phyloP scores from a whole-genome alignment of 225 moss, liverwort and hornwort genomes.

The Lunularia cruciata region DNA sequence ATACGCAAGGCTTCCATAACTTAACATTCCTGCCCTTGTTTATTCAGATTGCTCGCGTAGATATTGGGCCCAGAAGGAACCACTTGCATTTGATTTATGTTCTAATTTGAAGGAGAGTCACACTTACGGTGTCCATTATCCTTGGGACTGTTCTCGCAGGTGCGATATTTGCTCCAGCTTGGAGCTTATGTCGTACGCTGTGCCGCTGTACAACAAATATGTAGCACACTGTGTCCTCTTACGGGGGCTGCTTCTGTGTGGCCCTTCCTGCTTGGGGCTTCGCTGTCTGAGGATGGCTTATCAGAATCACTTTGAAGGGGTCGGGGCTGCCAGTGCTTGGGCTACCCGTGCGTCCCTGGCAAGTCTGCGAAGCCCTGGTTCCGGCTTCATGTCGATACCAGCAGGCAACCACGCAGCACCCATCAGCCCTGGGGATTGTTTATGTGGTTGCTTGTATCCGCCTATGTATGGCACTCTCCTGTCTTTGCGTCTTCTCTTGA shows the following conservation, averaged over 20 bases:
- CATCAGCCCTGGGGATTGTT: slow-evolving; percentile 92
- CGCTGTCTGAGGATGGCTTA: slow-evolving; percentile 98
- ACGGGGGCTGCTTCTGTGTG: slow-evolving; percentile 93
- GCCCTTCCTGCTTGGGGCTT: slow-evolving; percentile 74
- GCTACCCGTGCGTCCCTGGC: slow-evolving; percentile 74
- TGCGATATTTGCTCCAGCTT: slow-evolving; percentile 99
- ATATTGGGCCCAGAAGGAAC: slow-evolving; percentile 29
- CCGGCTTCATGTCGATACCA: slow-evolving; percentile 96
- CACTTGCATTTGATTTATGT: slow-evolving; percentile 47
- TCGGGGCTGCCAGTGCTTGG: slow-evolving; percentile 63
- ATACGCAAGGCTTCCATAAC: slow-evolving; percentile 14
- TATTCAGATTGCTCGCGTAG: slow-evolving; percentile 32
- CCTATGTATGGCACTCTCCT: slow-evolving; percentile 53
- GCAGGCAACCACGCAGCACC: slow-evolving; percentile 99
- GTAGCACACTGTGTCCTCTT: slow-evolving; percentile 94
- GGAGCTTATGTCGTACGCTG: slow-evolving; percentile 99
- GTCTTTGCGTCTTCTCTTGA: slow-evolving; percentile 55
- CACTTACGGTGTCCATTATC: slow-evolving; percentile 99
- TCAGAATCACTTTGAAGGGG: slow-evolving; percentile 69
- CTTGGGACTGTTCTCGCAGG: slow-evolving; percentile 99
- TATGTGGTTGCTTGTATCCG: slow-evolving; percentile 52
- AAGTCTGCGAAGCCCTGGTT: slow-evolving; percentile 70
- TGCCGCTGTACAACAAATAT: slow-evolving; percentile 89
- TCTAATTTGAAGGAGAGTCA: slow-evolving; percentile 73
- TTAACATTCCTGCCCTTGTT: slow-evolving; percentile 18